Evolutionary conservation across 2,329 filamentous ascomycete species (phyloP).

Genomic region (Arthrobotrys sinensis): DNA sequence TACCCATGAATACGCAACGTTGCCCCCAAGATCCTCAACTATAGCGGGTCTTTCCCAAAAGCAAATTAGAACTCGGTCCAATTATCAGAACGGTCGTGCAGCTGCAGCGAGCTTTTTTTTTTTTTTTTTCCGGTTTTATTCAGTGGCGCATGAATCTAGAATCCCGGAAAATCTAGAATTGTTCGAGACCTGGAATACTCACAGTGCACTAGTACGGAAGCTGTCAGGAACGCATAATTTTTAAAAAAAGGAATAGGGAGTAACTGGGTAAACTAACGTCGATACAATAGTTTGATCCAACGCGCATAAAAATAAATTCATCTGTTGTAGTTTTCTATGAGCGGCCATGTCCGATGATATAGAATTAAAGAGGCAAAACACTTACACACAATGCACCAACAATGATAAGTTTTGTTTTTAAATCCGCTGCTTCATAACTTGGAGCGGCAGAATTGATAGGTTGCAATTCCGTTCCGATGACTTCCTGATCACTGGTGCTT

Average conservation of each 20-base stretch:
- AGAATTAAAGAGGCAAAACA: slow-evolving; percentile 13
- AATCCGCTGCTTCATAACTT: slow-evolving; percentile 54
- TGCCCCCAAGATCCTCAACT: slow-evolving; percentile 51
- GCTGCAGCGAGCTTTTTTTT: background rate
- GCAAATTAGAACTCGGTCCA: background rate
- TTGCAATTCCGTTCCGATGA: slow-evolving; percentile 23
- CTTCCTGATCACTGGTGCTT: slow-evolving; percentile 24
- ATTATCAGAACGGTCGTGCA: background rate
- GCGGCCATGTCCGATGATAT: slow-evolving; percentile 6
- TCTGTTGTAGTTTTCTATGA: slow-evolving; percentile 45
- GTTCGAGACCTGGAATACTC: slow-evolving; percentile 27
- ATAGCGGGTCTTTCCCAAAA: slow-evolving; percentile 40
- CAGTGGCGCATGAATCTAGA: background rate
- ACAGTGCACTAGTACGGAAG: slow-evolving; percentile 37
- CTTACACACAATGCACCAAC: slow-evolving; percentile 64
- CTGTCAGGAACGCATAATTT: slow-evolving; percentile 1
- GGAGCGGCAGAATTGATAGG: slow-evolving; percentile 36
- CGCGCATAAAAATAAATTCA: slow-evolving; percentile 64
- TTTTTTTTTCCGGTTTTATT: background rate
- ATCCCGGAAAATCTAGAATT: background rate
- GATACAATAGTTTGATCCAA: slow-evolving; percentile 64
- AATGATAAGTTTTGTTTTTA: slow-evolving; percentile 63
- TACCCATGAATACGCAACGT: slow-evolving; percentile 59
- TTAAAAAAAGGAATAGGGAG: background rate
- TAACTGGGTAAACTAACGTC: slow-evolving; percentile 38